Conservation (phyloP, 2,329 filamentous ascomycete species). For the Neofusicoccum ribis region DNA sequence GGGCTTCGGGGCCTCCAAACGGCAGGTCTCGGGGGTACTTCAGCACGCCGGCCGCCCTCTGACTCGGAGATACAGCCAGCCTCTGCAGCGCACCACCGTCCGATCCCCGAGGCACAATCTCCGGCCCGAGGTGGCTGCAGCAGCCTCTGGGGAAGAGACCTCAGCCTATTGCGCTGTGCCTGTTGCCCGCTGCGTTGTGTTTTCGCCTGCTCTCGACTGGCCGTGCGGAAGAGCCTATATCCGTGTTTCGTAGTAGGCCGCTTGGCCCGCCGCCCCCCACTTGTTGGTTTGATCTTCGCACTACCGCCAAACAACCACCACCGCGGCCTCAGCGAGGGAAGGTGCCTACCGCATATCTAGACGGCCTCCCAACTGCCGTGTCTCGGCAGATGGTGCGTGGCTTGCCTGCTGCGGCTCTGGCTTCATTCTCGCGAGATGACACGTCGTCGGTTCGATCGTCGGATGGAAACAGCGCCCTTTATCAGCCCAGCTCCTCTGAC, state of each 20-base stretch:
- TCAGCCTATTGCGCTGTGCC: not conserved
- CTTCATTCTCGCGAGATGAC: too few species aligned
- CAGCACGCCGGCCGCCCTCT: not conserved
- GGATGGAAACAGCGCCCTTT: too few species aligned
- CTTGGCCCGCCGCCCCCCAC: too few species aligned
- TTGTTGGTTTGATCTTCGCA: not conserved
- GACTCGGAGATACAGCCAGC: constrained; percentile 3
- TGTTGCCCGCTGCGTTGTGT: not conserved
- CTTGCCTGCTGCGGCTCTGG: too few species aligned
- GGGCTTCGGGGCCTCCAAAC: not conserved
- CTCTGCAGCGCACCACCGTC: too few species aligned
- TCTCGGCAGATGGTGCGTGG: too few species aligned
- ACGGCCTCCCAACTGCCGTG: too few species aligned
- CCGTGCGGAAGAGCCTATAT: not conserved
- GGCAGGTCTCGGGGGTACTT: not conserved
- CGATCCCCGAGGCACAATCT: not conserved
- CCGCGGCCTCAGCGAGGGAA: too few species aligned
- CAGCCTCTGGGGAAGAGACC: not conserved
- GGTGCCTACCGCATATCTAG: too few species aligned
- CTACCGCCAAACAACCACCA: not conserved
- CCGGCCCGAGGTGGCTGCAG: not conserved
- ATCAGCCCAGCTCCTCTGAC: too few species aligned
- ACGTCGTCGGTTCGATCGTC: too few species aligned
- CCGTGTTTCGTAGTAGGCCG: not conserved
- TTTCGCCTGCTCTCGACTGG: not conserved